A percentile compares a stretch with the other conserved stretches of the same genome.
Conservation (phyloP, 148 eudicot genomes). For the Mesembryanthemum crystallinum region DNA sequence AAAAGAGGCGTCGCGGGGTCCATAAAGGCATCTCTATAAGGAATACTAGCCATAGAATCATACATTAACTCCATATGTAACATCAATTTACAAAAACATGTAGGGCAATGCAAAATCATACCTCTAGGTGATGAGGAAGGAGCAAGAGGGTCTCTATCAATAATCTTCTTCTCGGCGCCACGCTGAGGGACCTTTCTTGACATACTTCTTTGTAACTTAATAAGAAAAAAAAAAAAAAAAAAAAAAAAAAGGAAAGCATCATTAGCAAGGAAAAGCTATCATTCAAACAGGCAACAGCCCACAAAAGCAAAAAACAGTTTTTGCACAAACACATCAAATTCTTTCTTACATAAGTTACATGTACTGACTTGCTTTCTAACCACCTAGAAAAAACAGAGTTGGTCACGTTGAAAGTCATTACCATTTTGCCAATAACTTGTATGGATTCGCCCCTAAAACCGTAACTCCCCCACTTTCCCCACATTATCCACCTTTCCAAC, state of each 20-base stretch:
- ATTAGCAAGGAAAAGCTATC: conserved; percentile 6
- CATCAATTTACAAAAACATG: not conserved
- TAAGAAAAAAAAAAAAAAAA: not conserved
- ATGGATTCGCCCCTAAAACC: not conserved
- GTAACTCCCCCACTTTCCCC: not conserved
- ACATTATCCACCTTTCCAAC: not conserved
- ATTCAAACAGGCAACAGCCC: no score
- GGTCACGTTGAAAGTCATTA: conserved; percentile 18
- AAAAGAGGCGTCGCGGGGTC: not conserved
- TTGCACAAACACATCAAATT: conserved; percentile 6
- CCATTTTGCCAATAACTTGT: not conserved
- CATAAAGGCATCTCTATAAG: not conserved
- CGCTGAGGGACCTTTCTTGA: conserved; percentile 49
- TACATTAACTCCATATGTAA: not conserved
- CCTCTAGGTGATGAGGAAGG: conserved; percentile 55
- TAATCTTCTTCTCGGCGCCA: conserved; percentile 41
- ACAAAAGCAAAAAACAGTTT: not conserved
- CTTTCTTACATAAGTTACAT: no score
- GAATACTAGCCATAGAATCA: not conserved
- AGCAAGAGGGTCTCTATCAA: conserved; percentile 31
- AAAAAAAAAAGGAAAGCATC: conserved; percentile 10
- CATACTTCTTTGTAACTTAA: conserved; percentile 62
- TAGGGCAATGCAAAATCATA: conserved; percentile 11
- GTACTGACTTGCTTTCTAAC: conserved; percentile 5
- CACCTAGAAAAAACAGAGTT: not conserved